A percentile compares a stretch with the other conserved stretches of the same genome.
Conservation (phyloP, 139 green algal genomes). For the Eudorina sp. region DNA sequence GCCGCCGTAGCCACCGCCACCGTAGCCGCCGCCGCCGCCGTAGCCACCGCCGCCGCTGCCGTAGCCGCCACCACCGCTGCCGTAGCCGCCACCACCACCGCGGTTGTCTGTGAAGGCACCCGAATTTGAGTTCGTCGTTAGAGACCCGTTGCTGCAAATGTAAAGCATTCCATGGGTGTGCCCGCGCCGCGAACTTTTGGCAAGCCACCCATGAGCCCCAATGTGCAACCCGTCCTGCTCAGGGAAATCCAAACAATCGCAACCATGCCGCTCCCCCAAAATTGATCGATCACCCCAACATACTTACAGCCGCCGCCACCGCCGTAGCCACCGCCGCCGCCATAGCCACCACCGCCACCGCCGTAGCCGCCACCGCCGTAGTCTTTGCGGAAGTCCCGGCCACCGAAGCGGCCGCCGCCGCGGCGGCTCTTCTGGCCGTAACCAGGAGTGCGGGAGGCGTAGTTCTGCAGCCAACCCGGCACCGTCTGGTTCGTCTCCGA, state of each 20-base stretch:
- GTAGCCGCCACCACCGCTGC: conserved; percentile 55
- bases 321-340: conserved; percentile 55
- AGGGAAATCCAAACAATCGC: too few species aligned
- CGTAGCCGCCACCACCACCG: conserved; percentile 59
- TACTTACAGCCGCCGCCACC: conserved; percentile 49
- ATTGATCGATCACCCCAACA: background rate
- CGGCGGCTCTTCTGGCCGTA: conserved; percentile 77
- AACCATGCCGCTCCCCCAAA: too few species aligned
- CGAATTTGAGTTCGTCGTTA: too few species aligned
- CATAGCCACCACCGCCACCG: conserved; percentile 57
- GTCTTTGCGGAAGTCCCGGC: conserved; percentile 91
- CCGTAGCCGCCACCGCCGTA: conserved; percentile 64
- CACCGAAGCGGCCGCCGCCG: conserved; percentile 85
- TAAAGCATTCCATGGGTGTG: too few species aligned
- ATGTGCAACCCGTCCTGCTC: too few species aligned
- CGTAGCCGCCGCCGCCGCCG: conserved; percentile 15
- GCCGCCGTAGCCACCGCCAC: conserved; percentile 6
- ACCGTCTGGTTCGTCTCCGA: conserved; percentile 97
- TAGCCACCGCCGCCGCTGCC: conserved; percentile 20
- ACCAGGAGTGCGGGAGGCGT: conserved; percentile 67
- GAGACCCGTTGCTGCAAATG: too few species aligned
- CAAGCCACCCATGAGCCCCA: too few species aligned
- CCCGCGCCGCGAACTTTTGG: too few species aligned
- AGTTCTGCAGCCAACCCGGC: conserved; percentile 90
- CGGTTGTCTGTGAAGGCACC: conserved; percentile 46